phyloP scores from a whole-genome alignment of 1,139 yeast species.

The Saccharomyces uvarum region DNA sequence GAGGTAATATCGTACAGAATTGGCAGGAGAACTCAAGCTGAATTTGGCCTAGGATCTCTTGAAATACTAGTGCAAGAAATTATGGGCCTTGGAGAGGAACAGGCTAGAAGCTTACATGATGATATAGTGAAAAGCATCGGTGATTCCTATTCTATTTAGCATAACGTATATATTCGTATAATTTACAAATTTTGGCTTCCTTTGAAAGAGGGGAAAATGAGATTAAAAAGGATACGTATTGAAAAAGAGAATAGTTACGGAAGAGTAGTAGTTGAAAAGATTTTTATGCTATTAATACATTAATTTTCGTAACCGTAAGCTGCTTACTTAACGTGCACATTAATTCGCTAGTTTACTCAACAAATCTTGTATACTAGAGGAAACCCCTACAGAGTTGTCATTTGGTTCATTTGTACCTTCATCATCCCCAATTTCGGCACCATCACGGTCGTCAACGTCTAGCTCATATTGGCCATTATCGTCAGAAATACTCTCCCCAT shows the following conservation, averaged over 20 bases:
- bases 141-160: constrained; percentile 17
- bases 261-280: neutral
- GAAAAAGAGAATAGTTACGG: neutral
- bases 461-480: constrained; percentile 8
- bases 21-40: constrained; percentile 26
- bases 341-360: constrained; percentile 30
- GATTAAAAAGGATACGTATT: neutral
- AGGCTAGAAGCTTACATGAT: constrained; percentile 11
- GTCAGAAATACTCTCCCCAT: constrained; percentile 7
- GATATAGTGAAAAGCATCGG: constrained; percentile 22
- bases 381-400: constrained; percentile 8
- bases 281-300: neutral
- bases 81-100: constrained; percentile 17
- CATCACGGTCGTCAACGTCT: neutral
- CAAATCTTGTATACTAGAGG: constrained; percentile 31
- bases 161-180: neutral
- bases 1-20: constrained; percentile 20
- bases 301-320: neutral
- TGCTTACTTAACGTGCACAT: neutral
- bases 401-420: neutral
- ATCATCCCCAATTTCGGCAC: constrained; percentile 3
- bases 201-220: neutral
- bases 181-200: too few relatives aligned
- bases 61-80: constrained; percentile 17
- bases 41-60: constrained; percentile 22